phyloP scores from a whole-genome alignment of 2,329 filamentous ascomycete genomes.

The Nigrospora oryzae region DNA sequence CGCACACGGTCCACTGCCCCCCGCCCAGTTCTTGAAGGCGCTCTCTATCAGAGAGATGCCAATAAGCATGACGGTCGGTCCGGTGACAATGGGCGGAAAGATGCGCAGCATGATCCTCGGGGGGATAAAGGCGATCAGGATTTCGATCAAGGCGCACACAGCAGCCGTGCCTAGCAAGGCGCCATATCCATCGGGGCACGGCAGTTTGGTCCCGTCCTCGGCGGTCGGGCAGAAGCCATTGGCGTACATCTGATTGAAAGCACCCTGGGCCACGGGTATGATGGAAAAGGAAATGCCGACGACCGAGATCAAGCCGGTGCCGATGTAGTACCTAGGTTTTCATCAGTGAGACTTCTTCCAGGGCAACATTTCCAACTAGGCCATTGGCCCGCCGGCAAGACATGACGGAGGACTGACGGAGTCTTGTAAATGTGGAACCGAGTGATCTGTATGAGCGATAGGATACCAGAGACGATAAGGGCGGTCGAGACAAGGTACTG shows the following conservation, averaged over 20 bases:
- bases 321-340: constrained; percentile 55
- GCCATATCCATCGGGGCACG: constrained; percentile 71
- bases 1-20: constrained; percentile 56
- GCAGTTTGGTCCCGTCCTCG: constrained; percentile 54
- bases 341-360: background rate
- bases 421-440: constrained; percentile 66
- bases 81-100: constrained; percentile 73
- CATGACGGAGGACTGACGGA: constrained; percentile 27
- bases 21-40: constrained; percentile 72
- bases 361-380: background rate
- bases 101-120: constrained; percentile 60
- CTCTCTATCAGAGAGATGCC: constrained; percentile 64
- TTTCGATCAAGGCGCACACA: constrained; percentile 59
- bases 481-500: constrained; percentile 76
- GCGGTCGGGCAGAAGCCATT: constrained; percentile 59
- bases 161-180: constrained; percentile 63
- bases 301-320: constrained; percentile 73
- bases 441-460: constrained; percentile 71
- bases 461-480: constrained; percentile 68
- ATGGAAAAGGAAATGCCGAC: constrained; percentile 73
- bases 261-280: constrained; percentile 65
- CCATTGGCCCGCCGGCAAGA: background rate
- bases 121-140: constrained; percentile 67
- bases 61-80: constrained; percentile 64
- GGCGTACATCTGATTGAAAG: constrained; percentile 68